Evolutionary conservation across 2,329 filamentous ascomycete genomes (phyloP).

Genomic region (Colletotrichum eleusines): DNA sequence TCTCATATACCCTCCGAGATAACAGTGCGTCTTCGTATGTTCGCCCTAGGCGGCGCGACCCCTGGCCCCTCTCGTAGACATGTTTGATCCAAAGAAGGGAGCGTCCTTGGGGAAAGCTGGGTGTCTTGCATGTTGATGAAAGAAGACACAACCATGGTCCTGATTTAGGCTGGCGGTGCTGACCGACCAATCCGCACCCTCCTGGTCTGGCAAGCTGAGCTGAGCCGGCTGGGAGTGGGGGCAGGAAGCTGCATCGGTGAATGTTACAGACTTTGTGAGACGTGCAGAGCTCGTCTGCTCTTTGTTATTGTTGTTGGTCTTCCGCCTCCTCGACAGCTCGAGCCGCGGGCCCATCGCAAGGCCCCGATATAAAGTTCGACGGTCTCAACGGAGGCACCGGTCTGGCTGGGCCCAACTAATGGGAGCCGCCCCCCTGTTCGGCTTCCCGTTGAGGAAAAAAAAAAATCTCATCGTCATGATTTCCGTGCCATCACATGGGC

Average conservation of each 20-base stretch:
- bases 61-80: not conserved
- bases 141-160: not conserved
- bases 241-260: not conserved
- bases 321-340: not conserved
- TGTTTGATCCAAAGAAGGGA: not conserved
- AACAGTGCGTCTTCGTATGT: not conserved
- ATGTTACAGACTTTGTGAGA: not conserved
- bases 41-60: not conserved
- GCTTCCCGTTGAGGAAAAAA: not conserved
- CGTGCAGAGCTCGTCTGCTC: not conserved
- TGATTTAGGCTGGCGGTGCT: constrained; percentile 1
- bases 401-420: not conserved
- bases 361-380: not conserved
- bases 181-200: not conserved
- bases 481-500: not conserved
- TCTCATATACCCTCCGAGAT: not conserved
- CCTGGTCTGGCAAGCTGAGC: not conserved
- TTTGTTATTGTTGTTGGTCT: not conserved
- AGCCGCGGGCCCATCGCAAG: not conserved
- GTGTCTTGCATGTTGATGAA: not conserved
- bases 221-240: not conserved
- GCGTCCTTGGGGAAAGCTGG: not conserved
- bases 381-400: not conserved
- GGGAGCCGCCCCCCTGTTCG: not conserved
- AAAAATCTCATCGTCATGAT: not conserved